Base-by-base conservation (phyloP, 805 yeast species). In the Candida pini region DNA sequence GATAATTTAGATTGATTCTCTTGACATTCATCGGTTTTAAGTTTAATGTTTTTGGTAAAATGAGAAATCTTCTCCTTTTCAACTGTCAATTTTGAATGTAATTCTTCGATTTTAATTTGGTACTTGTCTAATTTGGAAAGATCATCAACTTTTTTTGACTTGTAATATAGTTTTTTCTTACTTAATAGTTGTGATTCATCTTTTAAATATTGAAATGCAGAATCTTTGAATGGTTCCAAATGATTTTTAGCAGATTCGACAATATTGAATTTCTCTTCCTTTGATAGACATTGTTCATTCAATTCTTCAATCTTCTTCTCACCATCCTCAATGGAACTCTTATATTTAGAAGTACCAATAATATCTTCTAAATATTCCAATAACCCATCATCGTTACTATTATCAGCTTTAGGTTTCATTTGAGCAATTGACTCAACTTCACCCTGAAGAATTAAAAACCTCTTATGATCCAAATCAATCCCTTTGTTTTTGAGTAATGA, bases 341-440 rank as follows among this genome's bases (percentile, higher is more conserved):
- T 89, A 55, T 89, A 94, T 31, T 72, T 69, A 1, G 96, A 69
- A 0, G 99, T 94, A 4, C 98, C 99, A 36, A 94, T 92, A 31
- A 92, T 90, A 63, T 94, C 98, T 54, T 92, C 99, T 40, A 92
- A 62, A 54, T 92, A 92, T 53, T 94, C 99, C 26, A 92, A 62
- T 18, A 92, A 65, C 0, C 99, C 99, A 54, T 92, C 97, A 49
- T 90, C 97, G 44, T 77, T 77, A 34, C 86, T 95, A 33, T 69
- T 75, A 51, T 92, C 97, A 0, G 97, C 97, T 53, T 90, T 92
- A 9, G 99, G 84, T 54, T 90, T 90, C 99, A 92, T 94, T 56
- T 92, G 97, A 0, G 98, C 97, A 52, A 92, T 92, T 45, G 89
- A 81, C 63, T 92, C 99, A 28, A 92, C 98, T 56, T 92, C 99